Evolutionary conservation across 352 stramenopile species (phyloP).

Genomic region (Phytopythium sindhum): DNA sequence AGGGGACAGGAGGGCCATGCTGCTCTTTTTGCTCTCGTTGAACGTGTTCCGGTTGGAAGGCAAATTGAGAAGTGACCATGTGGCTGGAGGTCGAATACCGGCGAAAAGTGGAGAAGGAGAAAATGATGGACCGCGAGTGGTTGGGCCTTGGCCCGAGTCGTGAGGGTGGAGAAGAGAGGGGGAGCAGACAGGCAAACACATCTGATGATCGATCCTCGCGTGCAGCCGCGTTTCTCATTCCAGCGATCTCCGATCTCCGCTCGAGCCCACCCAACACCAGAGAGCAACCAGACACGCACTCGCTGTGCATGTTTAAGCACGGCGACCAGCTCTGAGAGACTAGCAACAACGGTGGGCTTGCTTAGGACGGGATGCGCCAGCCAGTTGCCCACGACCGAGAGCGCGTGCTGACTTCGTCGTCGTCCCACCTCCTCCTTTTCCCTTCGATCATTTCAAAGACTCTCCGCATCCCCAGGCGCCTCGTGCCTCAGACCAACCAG

Average conservation of each 20-base stretch:
- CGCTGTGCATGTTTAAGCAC: background rate
- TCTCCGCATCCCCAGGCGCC: background rate
- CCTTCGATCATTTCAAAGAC: background rate
- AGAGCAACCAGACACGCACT: background rate
- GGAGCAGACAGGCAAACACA: background rate
- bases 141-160: background rate
- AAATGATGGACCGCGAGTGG: background rate
- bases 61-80: conserved; percentile 5
- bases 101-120: background rate
- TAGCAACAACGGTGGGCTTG: background rate
- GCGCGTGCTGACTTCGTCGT: background rate
- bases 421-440: conserved; percentile 2
- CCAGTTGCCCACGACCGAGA: background rate
- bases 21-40: background rate
- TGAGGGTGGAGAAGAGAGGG: background rate
- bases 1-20: conserved; percentile 14
- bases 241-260: background rate
- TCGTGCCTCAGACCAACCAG: conserved; percentile 5
- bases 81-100: background rate
- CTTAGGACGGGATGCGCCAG: background rate
- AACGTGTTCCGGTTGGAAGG: conserved; percentile 5
- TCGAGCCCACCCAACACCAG: background rate
- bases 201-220: background rate
- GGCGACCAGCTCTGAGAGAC: background rate
- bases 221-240: conserved; percentile 2